Evolutionary conservation across 1,284 basidiomycete species (phyloP), one percentile per base, ranked within the genome.

Genomic region (Austroboletus niveus): DNA sequence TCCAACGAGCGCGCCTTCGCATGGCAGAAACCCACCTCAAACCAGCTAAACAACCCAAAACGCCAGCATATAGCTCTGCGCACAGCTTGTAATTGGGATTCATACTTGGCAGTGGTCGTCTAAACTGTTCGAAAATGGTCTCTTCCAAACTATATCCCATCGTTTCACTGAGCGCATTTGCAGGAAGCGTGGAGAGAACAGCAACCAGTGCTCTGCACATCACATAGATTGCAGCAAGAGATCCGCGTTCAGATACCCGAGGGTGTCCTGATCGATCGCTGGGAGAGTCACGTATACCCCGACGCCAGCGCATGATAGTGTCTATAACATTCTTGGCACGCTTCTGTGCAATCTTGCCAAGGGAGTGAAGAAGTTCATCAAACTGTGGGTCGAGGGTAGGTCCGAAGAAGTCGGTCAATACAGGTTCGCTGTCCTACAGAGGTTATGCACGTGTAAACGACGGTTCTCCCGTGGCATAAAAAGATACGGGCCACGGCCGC

Each of bases 281-380:
- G 22, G 88, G 81, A 17, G 76, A 79, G 53, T 89, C 89, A 39
- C 79, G 80, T 64, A 94, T 90, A 40, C 78, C 83, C 50, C 84
- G 78, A 53, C 91, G 80, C 95, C 95, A 98, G 20, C 88, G 84
- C 75, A 89, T 87, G 48, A 97, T 81, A 6, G 92, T 87, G 56
- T 94, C 91, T 32, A 96, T 78, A 6, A 98, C 92, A 36, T 85
- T 81, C 59, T 92, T 89, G 3, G 92, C 79, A 53, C 92, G 85
- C 49, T 89, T 91, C 54, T 87, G 84, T 2, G 92, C 92, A 51
- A 96, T 87, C 63, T 92, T 89, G 9, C 89, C 92, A 4, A 98
- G 78, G 2, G 93, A 92, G 7, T 81, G 76, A 31, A 97, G 77
- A 5, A 88, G 79, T 30, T 87, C 83, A 64, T 97, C 94, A 57